These are phyloP conservation scores for Myxozyma kluyveri DNA, from an alignment of 805 yeast species.

Conservation along the genomic window DNA sequence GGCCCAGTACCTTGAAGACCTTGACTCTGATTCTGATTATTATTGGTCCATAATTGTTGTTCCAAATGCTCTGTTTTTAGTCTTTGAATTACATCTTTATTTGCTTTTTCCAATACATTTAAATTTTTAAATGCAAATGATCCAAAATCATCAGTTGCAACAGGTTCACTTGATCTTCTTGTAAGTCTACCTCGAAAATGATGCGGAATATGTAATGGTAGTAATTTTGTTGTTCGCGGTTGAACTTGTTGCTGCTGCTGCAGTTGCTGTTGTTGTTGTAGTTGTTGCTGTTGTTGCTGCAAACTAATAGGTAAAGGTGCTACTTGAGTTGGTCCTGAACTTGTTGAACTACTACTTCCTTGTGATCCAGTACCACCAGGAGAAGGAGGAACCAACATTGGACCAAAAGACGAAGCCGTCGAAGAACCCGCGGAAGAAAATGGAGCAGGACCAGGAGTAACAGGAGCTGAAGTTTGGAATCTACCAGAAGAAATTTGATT, in stretches of 20 bases:
- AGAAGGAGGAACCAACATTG: background rate
- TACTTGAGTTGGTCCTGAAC: background rate
- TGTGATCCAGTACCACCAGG: background rate
- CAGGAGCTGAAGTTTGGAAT: background rate
- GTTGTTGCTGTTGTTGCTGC: slow-evolving; percentile 1
- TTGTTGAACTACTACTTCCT: background rate
- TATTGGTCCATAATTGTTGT: no score
- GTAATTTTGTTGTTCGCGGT: slow-evolving; percentile 4
- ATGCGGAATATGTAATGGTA: slow-evolving; percentile 51
- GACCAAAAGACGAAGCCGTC: background rate
- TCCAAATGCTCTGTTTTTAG: slow-evolving; percentile 79
- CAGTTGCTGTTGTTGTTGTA: background rate
- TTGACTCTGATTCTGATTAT: no score
- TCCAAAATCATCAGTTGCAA: slow-evolving; percentile 66
- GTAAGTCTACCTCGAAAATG: slow-evolving; percentile 68
- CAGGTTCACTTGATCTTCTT: slow-evolving; percentile 61
- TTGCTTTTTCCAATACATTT: slow-evolving; percentile 87
- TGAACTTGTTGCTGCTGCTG: background rate
- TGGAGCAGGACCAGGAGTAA: background rate
- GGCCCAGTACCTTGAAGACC: no score
- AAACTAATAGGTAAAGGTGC: background rate
- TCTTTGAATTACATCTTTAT: slow-evolving; percentile 85
- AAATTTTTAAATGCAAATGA: slow-evolving; percentile 86
- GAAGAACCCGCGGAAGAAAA: no score
- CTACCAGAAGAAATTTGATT: background rate